Evolutionary conservation across 257 asterid genomes (phyloP), one percentile per base, ranked within the genome.

Genomic region (Primulina huaijiensis): DNA sequence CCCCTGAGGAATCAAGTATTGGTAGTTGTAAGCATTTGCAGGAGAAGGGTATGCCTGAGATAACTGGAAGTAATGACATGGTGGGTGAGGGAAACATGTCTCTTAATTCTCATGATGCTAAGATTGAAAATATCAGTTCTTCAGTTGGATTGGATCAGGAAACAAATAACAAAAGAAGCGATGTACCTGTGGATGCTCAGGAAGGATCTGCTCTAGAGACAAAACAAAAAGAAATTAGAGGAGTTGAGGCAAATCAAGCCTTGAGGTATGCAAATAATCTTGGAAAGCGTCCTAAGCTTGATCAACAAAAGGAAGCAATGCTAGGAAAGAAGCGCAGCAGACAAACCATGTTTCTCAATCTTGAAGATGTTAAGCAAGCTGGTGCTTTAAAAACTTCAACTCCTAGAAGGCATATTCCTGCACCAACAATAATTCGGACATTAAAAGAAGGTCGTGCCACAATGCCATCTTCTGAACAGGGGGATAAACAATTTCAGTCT

Each of bases 321-420:
- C 86, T 94, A 60, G 99, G 99, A 70, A 94, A 94, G 76, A 91
- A 88, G 80, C 95, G 98, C 30, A 89, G 86, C 77, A 84, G 99
- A 84, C 94, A 87, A 90, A 94, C 99, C 66, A 87, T 94, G 97
- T 85, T 94, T 77, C 88, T 91, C 74, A 87, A 94, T 78, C 81
- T 89, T 79, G 98, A 94, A 69, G 99, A 94, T 80, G 87, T 91
- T 68, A 89, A 92, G 79, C 97, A 90, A 84, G 96, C 67, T 73
- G 96, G 95, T 52, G 79, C 82, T 33, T 50, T 81, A 56, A 94
- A 91, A 85, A 83, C 90, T 78, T 73, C 95, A 67, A 83, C 96
- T 69, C 96, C 97, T 50, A 86, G 86, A 76, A 86, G 97, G 75
- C 98, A 89, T 80, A 94, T 91, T 80, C 98, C 97, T 40, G 81